Base-by-base conservation (phyloP, 257 asterid species). In the Thymus quinquecostatus region DNA sequence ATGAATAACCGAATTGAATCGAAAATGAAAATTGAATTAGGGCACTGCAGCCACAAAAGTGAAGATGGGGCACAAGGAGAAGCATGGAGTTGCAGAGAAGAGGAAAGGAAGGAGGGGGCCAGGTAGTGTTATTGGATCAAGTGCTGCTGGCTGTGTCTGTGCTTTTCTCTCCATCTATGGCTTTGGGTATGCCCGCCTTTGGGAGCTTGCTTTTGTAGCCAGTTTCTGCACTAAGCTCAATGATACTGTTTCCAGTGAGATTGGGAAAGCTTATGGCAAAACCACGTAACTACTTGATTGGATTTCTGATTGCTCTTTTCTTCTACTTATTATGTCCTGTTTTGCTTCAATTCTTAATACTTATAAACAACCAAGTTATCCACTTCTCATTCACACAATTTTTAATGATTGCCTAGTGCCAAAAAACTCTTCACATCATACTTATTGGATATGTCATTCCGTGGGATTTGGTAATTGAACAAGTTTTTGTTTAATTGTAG, bases 41-140 rank as follows among this genome's bases (percentile, higher is more conserved):
- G 99, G 98, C 60, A 94, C 99, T 0, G 97, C 90, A 11, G 97
- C 74, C 7, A 94, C 99, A 2, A 94, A 91, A 82, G 95, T 94
- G 85, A 94, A 94, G 85, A 89, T 94, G 96, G 93, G 92, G 55
- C 96, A 94, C 80, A 94, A 94, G 88, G 99, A 91, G 82, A 91
- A 96, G 33, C 92, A 87, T 66, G 97, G 99, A 50, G 82, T 94
- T 80, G 97, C 99, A 10, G 99, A 94, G 92, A 94, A 94, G 86
- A 78, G 86, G 72, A 89, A 78, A 79, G 99, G 99, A 69, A 87
- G 97, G 89, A 84, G 99, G 82, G 99, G 99, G 32, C 97, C 97
- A 0, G 95, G 93, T 44, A 94, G 99, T 62, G 99, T 94, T 78
- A 81, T 94, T 61, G 99, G 99, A 70, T 94, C 99, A 3, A 94